Percentiles rank a stretch among this genome's conserved stretches.
Evolutionary conservation across 2,329 filamentous ascomycete species (phyloP).

Genomic region (Chaetomiaceae sp.): DNA sequence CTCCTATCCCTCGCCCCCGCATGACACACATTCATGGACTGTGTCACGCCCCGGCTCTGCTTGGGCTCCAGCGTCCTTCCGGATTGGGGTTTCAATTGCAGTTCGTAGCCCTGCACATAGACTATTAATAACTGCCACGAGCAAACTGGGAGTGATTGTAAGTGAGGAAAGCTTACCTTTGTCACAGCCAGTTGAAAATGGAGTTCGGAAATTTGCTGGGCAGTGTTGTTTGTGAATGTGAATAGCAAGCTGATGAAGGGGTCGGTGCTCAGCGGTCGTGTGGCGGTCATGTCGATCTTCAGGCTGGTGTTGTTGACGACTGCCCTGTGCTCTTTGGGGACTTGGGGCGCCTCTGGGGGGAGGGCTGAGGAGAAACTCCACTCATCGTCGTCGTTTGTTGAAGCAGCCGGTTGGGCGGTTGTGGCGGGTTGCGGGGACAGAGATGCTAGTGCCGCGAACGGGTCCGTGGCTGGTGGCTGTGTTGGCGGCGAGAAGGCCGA

Average conservation of each 20-base stretch:
- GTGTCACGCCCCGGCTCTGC: slow-evolving; percentile 69
- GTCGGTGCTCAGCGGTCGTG: slow-evolving; percentile 49
- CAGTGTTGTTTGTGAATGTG: slow-evolving; percentile 77
- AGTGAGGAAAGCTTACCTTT: slow-evolving; percentile 61
- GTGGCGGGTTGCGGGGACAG: slow-evolving; percentile 36
- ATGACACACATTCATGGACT: slow-evolving; percentile 71
- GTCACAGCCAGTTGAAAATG: slow-evolving; percentile 92
- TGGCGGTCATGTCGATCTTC: slow-evolving; percentile 68
- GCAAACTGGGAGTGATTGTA: background rate
- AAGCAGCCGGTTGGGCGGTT: slow-evolving; percentile 32
- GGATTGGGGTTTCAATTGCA: slow-evolving; percentile 80
- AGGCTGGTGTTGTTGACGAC: slow-evolving; percentile 67
- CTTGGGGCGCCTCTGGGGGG: slow-evolving; percentile 51
- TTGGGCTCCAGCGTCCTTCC: slow-evolving; percentile 72
- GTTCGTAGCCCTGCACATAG: slow-evolving; percentile 63
- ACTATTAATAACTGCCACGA: background rate
- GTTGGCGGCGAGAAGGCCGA: slow-evolving; percentile 43
- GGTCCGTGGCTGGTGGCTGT: slow-evolving; percentile 39
- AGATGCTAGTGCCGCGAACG: slow-evolving; percentile 49
- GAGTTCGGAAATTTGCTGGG: slow-evolving; percentile 68
- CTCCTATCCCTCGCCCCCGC: slow-evolving; percentile 64
- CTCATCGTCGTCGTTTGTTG: slow-evolving; percentile 70
- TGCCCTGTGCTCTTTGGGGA: slow-evolving; percentile 57
- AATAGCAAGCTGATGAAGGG: slow-evolving; percentile 66
- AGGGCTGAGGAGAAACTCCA: slow-evolving; percentile 91